phyloP scores from a whole-genome alignment of 768 basidiomycete genomes.

The Tricholoma saponaceum region DNA sequence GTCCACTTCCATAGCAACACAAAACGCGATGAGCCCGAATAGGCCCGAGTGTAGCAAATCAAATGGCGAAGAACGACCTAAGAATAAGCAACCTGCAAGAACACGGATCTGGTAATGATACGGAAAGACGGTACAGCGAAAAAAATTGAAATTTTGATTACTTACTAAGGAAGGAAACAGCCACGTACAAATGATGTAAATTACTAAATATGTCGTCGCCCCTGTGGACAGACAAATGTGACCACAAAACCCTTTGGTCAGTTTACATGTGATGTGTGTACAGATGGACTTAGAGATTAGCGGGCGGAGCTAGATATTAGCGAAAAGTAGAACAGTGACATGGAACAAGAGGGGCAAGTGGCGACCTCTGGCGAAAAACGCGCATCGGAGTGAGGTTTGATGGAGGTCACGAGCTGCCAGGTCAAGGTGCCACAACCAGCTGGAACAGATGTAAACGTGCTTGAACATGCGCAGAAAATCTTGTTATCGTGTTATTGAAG shows the following conservation, averaged over 20 bases:
- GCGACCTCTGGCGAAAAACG: slow-evolving; percentile 20
- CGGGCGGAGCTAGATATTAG: not conserved
- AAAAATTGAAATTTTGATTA: not conserved
- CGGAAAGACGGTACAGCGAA: not conserved
- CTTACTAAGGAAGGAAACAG: no score
- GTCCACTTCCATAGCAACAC: no score
- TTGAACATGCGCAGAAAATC: not conserved
- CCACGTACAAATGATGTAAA: no score
- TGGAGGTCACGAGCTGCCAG: slow-evolving; percentile 2
- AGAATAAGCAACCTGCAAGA: no score
- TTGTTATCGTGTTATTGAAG: no score
- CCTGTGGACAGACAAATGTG: no score
- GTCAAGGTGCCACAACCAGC: not conserved
- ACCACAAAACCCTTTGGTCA: not conserved
- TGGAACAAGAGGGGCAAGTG: slow-evolving; percentile 1
- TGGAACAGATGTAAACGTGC: not conserved
- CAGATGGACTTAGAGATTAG: not conserved
- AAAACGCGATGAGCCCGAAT: no score
- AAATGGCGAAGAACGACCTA: no score
- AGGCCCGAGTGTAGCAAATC: no score
- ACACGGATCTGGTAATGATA: not conserved
- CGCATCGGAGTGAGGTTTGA: slow-evolving; percentile 9
- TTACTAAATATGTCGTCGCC: no score
- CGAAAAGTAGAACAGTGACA: not conserved
- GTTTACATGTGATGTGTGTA: not conserved